A percentile compares a stretch with the other conserved stretches of the same genome.
Evolutionary conservation across 371 early-diverging fungal genomes (phyloP).

Genomic region (Lichtheimia hyalospora): DNA sequence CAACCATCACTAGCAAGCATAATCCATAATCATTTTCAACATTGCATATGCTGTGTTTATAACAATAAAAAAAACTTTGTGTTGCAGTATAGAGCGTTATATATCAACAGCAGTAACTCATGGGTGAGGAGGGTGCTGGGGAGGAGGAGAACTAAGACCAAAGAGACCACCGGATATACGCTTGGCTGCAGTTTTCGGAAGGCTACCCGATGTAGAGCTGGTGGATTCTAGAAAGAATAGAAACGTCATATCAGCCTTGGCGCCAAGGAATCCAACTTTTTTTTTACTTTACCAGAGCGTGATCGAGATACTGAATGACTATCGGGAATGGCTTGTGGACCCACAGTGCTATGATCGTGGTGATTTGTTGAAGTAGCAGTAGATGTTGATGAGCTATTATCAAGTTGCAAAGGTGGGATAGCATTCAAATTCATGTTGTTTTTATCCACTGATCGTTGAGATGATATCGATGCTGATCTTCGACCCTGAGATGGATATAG

Average conservation of each 20-base stretch:
- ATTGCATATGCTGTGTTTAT: too few species aligned
- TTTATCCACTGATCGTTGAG: conserved; percentile 48
- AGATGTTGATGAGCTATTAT: conserved; percentile 22
- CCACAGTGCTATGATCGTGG: conserved; percentile 11
- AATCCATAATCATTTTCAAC: too few species aligned
- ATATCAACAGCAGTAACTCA: conserved; percentile 4
- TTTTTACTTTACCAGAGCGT: conserved; percentile 18
- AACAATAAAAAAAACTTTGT: too few species aligned
- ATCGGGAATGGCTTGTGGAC: conserved; percentile 24
- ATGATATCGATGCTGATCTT: conserved; percentile 49
- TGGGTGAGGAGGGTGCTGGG: conserved; percentile 36
- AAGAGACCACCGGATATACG: conserved; percentile 43
- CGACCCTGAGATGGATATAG: conserved; percentile 20
- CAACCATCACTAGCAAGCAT: too few species aligned
- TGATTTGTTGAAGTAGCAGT: conserved; percentile 11
- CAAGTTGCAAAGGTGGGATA: conserved; percentile 48
- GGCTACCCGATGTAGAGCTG: conserved; percentile 29
- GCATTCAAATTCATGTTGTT: conserved; percentile 18
- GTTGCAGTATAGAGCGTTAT: too few species aligned
- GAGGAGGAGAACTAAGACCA: conserved; percentile 38
- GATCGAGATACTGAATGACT: conserved; percentile 11
- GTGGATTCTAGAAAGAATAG: conserved; percentile 27
- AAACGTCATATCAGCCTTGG: neutral
- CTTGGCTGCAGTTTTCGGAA: conserved; percentile 27
- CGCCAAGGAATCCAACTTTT: neutral